phyloP scores from a whole-genome alignment of 2,329 filamentous ascomycete species.

The Exophiala alcalophila region DNA sequence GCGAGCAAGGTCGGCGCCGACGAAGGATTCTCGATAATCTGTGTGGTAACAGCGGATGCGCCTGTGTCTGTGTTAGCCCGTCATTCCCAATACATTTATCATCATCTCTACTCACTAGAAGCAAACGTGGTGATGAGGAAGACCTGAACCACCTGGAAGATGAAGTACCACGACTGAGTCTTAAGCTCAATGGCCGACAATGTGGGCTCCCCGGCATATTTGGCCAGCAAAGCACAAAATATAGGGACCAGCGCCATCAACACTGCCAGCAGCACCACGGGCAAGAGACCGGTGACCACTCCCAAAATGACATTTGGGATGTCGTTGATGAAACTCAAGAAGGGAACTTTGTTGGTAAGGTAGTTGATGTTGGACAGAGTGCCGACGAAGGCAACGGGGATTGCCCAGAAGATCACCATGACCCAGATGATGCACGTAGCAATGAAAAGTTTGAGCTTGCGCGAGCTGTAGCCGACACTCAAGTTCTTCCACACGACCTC shows the following conservation, averaged over 20 bases:
- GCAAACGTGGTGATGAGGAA: constrained; percentile 83
- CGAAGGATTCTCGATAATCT: constrained; percentile 64
- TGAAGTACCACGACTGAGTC: constrained; percentile 85
- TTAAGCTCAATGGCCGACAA: constrained; percentile 78
- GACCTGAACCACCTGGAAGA: constrained; percentile 71
- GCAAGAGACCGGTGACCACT: constrained; percentile 78
- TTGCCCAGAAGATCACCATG: constrained; percentile 82
- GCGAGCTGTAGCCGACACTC: constrained; percentile 60
- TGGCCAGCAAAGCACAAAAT: constrained; percentile 76
- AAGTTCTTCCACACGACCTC: constrained; percentile 90
- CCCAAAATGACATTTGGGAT: constrained; percentile 71
- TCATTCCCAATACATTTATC: background rate
- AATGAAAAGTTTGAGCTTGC: constrained; percentile 63
- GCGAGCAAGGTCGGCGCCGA: constrained; percentile 66
- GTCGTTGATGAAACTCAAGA: constrained; percentile 69
- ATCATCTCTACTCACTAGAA: constrained; percentile 43
- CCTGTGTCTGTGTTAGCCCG: constrained; percentile 46
- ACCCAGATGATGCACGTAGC: constrained; percentile 68
- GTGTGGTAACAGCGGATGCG: constrained; percentile 66
- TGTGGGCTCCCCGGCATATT: constrained; percentile 75
- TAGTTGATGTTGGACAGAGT: constrained; percentile 81
- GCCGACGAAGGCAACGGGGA: constrained; percentile 74
- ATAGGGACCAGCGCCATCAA: constrained; percentile 84
- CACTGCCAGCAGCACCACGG: constrained; percentile 72
- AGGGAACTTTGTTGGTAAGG: constrained; percentile 52